Percentiles rank a stretch among this genome's conserved stretches.
These are phyloP conservation scores for Chlorella sp. DNA, from an alignment of 139 green algal species.

Conservation along the genomic window DNA sequence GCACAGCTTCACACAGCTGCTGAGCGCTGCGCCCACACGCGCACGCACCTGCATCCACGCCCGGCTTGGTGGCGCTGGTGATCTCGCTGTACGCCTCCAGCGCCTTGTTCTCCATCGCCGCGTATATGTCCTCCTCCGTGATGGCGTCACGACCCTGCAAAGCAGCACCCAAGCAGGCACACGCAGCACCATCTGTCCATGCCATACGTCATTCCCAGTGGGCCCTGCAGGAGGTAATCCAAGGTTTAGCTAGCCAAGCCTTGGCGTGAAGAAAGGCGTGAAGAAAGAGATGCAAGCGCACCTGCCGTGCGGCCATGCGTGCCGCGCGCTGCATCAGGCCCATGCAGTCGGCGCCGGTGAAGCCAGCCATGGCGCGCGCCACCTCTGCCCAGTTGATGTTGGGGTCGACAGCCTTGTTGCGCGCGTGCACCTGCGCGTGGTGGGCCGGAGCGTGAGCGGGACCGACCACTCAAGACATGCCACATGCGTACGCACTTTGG, in stretches of 20 bases:
- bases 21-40: not conserved
- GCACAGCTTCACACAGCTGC: not conserved
- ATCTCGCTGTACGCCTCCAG: conserved; percentile 8
- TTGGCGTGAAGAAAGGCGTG: too few relatives aligned
- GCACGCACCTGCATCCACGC: not conserved
- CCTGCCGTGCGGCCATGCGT: conserved; percentile 66
- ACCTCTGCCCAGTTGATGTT: conserved; percentile 75
- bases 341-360: conserved; percentile 89
- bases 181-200: too few relatives aligned
- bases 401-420: conserved; percentile 68
- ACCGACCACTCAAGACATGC: too few relatives aligned
- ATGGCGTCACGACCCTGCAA: conserved; percentile 53
- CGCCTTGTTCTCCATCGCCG: conserved; percentile 81
- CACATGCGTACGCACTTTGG: too few relatives aligned
- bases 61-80: not conserved
- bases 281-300: too few relatives aligned
- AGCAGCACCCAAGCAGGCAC: too few relatives aligned
- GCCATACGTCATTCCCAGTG: too few relatives aligned
- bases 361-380: conserved; percentile 77
- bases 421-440: conserved; percentile 81
- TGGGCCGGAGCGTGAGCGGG: too few relatives aligned
- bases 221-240: too few relatives aligned
- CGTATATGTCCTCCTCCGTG: conserved; percentile 73
- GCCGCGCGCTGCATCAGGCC: conserved; percentile 83
- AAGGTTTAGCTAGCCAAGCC: too few relatives aligned